Conservation (phyloP, 495 filamentous ascomycete species). For the Trichoderma erinaceum region DNA sequence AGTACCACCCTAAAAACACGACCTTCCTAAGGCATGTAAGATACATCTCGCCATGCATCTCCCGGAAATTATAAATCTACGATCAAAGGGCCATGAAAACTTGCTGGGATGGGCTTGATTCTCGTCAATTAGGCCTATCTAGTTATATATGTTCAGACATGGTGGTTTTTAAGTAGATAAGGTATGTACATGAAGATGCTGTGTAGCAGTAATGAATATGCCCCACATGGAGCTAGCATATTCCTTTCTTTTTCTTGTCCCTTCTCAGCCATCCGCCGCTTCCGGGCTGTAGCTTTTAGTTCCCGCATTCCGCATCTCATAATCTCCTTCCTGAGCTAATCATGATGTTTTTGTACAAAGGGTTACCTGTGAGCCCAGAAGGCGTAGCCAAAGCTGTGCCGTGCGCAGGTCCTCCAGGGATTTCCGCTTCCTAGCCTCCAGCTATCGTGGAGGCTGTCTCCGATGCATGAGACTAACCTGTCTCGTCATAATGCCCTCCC, state of each 20-base stretch:
- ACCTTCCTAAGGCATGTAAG: too few species aligned
- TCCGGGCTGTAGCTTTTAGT: background rate
- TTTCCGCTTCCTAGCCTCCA: background rate
- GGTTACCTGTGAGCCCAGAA: background rate
- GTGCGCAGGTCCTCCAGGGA: background rate
- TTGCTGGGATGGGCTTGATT: too few species aligned
- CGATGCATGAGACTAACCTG: background rate
- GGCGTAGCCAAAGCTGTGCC: background rate
- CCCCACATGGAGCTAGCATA: background rate
- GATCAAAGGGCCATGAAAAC: too few species aligned
- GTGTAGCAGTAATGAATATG: background rate
- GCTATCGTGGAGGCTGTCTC: background rate
- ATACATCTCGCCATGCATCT: too few species aligned
- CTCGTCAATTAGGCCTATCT: too few species aligned
- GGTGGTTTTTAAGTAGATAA: too few species aligned
- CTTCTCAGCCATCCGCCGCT: constrained; percentile 5
- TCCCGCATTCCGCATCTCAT: constrained; percentile 6
- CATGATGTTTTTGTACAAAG: background rate
- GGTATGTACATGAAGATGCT: background rate
- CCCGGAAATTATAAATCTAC: too few species aligned
- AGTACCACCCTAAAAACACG: background rate
- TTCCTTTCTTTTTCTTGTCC: background rate
- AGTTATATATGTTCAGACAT: too few species aligned
- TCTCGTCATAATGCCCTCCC: background rate
- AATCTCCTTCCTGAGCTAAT: background rate